These are phyloP conservation scores for Phytopythium kandeliae DNA, from an alignment of 352 stramenopile species.

Conservation along the genomic window DNA sequence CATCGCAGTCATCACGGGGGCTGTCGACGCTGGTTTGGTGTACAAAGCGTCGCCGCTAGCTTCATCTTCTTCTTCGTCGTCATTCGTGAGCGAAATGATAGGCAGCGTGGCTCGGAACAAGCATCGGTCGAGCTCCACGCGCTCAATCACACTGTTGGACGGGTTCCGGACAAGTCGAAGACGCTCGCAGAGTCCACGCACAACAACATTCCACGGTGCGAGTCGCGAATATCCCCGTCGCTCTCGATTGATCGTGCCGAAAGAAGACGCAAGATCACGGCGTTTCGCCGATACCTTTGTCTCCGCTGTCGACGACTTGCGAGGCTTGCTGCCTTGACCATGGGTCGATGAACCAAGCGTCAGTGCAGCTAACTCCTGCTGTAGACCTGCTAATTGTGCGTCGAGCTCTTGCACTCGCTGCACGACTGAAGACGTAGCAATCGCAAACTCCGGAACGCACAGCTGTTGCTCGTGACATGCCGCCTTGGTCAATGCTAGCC, in stretches of 20 bases:
- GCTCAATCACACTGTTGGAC: not conserved
- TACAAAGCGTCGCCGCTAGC: not conserved
- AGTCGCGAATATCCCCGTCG: not conserved
- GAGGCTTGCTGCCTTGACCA: not conserved
- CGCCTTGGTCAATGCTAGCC: slow-evolving; percentile 35
- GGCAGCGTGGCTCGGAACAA: slow-evolving; percentile 30
- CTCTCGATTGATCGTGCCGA: not conserved
- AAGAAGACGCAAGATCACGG: not conserved
- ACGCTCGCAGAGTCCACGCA: slow-evolving; percentile 32
- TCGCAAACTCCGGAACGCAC: slow-evolving; percentile 23
- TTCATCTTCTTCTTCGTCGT: slow-evolving; percentile 13
- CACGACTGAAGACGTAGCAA: slow-evolving; percentile 10
- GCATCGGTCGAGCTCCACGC: slow-evolving; percentile 30
- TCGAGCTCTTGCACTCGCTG: slow-evolving; percentile 12
- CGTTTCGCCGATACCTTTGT: not conserved
- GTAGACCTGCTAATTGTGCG: not conserved
- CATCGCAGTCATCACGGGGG: not conserved
- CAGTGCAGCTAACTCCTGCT: slow-evolving; percentile 1
- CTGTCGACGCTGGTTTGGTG: not conserved
- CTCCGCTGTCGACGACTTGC: not conserved
- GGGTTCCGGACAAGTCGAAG: slow-evolving; percentile 10
- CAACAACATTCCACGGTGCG: slow-evolving; percentile 25
- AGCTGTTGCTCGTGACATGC: slow-evolving; percentile 31
- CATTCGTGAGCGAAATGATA: slow-evolving; percentile 28
- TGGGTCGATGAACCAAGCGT: not conserved